phyloP scores from a whole-genome alignment of 176 grass and related monocot species.

The Saccharum officinarum region DNA sequence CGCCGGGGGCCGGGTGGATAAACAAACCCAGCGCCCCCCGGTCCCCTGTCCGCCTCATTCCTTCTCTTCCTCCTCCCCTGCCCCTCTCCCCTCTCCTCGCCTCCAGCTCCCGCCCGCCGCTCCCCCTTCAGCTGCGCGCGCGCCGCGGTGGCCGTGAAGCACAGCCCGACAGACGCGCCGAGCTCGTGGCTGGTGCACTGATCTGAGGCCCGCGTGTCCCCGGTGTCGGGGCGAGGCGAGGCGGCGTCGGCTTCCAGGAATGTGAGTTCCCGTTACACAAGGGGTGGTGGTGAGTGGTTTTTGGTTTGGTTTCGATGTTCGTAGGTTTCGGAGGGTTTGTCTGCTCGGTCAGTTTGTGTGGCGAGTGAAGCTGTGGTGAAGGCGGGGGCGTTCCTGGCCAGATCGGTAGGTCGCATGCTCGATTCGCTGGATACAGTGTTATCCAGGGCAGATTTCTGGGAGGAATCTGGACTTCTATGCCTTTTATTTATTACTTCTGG shows the following conservation, averaged over 20 bases:
- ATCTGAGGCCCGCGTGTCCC: neutral
- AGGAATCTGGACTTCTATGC: neutral
- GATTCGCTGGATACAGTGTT: neutral
- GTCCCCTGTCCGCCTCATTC: conserved; percentile 11
- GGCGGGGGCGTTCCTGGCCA: neutral
- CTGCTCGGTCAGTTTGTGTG: neutral
- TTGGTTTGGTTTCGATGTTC: neutral
- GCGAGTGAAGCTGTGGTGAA: neutral
- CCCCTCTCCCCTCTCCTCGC: neutral
- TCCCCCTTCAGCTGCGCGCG: neutral
- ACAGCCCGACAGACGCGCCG: neutral
- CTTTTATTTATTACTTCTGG: neutral
- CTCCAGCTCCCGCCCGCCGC: neutral
- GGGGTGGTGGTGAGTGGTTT: neutral
- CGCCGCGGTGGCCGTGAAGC: neutral
- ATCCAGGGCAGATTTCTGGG: conserved; percentile 4
- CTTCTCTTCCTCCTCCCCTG: neutral
- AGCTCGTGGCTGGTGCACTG: neutral
- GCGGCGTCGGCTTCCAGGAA: conserved; percentile 20
- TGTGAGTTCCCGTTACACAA: conserved; percentile 32
- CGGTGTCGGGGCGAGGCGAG: too few relatives aligned
- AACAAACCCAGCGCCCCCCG: conserved; percentile 45
- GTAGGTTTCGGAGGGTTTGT: neutral
- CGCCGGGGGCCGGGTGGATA: conserved; percentile 38
- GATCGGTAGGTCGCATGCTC: conserved; percentile 33